phyloP scores from a whole-genome alignment of 352 stramenopile species.

The Aphanomyces euteiches region DNA sequence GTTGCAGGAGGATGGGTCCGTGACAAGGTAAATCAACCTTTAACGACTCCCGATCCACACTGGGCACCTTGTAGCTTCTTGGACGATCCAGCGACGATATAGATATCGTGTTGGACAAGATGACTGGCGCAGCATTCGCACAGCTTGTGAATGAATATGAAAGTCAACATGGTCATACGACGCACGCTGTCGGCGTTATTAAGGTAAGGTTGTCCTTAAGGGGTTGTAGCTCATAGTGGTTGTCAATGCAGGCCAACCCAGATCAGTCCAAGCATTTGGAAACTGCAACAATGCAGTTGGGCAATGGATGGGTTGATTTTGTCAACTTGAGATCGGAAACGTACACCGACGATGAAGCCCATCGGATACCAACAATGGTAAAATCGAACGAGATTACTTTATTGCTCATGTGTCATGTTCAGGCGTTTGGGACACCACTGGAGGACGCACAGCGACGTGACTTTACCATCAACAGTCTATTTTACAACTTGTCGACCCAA shows the following conservation, averaged over 20 bases:
- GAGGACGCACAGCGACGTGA: conserved; percentile 90
- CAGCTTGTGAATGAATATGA: conserved; percentile 68
- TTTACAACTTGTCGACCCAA: conserved; percentile 96
- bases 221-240: neutral
- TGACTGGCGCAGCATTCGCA: conserved; percentile 93
- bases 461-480: conserved; percentile 99
- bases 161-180: conserved; percentile 45
- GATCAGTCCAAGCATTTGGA: conserved; percentile 99
- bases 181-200: conserved; percentile 60
- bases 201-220: conserved; percentile 32
- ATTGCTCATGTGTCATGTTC: too few species aligned
- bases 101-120: conserved; percentile 96
- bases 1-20: conserved; percentile 99
- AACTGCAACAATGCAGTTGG: conserved; percentile 95
- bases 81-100: conserved; percentile 90
- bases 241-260: conserved; percentile 40
- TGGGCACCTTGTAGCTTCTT: conserved; percentile 49
- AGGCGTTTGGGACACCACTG: conserved; percentile 72
- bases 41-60: neutral
- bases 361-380: conserved; percentile 61
- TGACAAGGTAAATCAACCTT: conserved; percentile 73
- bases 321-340: conserved; percentile 96
- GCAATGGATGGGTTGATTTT: conserved; percentile 94
- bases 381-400: too few species aligned
- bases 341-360: conserved; percentile 75